Evolutionary conservation across 805 yeast species (phyloP).

Genomic region (Yamadazyma insecticola): DNA sequence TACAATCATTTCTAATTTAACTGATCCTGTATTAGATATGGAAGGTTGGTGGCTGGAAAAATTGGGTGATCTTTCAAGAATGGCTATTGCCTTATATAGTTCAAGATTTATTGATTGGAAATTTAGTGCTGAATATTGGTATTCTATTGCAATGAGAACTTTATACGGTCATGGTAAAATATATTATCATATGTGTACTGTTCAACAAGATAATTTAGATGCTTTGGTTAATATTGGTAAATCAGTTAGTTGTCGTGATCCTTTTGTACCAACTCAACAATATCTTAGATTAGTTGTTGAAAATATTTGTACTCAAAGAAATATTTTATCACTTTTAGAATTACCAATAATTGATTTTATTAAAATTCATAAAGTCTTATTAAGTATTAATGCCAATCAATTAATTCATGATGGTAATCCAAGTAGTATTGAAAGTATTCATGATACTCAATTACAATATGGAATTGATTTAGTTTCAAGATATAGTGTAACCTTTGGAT

Average conservation of each 20-base stretch:
- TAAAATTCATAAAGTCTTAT: slow-evolving; percentile 63
- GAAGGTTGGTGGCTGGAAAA: slow-evolving; percentile 82
- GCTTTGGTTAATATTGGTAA: slow-evolving; percentile 78
- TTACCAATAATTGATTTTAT: slow-evolving; percentile 58
- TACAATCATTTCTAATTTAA: slow-evolving; percentile 49
- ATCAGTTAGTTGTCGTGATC: slow-evolving; percentile 73
- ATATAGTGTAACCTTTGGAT: slow-evolving; percentile 63
- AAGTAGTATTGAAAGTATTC: slow-evolving; percentile 22
- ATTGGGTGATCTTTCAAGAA: slow-evolving; percentile 77
- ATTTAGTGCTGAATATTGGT: slow-evolving; percentile 79
- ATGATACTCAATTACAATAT: slow-evolving; percentile 45
- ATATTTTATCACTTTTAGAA: slow-evolving; percentile 54
- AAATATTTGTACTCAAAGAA: slow-evolving; percentile 64
- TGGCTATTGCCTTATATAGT: slow-evolving; percentile 83
- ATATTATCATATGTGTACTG: slow-evolving; percentile 84
- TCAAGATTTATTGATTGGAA: slow-evolving; percentile 85
- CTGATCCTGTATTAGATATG: slow-evolving; percentile 53
- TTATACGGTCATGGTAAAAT: slow-evolving; percentile 82
- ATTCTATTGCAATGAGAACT: slow-evolving; percentile 63
- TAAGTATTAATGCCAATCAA: slow-evolving; percentile 43
- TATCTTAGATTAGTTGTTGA: slow-evolving; percentile 75
- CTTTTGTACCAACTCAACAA: slow-evolving; percentile 79
- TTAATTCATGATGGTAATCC: slow-evolving; percentile 7
- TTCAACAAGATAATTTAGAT: slow-evolving; percentile 70
- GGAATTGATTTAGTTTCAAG: slow-evolving; percentile 59